Conservation (phyloP, 495 filamentous ascomycete genomes). For the Hypoxylon cercidicola region DNA sequence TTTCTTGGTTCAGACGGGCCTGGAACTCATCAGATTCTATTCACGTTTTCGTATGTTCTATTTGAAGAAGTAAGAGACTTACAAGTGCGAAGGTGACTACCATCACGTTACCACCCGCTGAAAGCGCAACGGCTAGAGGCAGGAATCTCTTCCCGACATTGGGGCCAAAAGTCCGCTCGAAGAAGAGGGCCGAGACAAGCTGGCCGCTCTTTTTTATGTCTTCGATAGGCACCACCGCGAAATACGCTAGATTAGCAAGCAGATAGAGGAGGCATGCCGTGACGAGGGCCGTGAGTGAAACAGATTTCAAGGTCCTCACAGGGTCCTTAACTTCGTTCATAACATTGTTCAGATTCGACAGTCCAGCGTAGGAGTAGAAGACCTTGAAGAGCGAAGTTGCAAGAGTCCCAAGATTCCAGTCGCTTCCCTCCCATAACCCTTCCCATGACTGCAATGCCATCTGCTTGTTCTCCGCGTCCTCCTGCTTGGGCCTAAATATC, state of each 20-base stretch:
- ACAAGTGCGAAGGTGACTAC: constrained; percentile 76
- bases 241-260: constrained; percentile 76
- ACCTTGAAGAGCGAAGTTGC: constrained; percentile 78
- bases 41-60: not conserved
- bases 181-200: constrained; percentile 74
- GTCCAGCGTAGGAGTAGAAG: constrained; percentile 75
- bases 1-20: constrained; percentile 68
- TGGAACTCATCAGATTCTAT: constrained; percentile 41
- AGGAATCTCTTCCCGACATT: constrained; percentile 66
- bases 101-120: constrained; percentile 79
- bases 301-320: constrained; percentile 70
- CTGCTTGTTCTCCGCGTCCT: constrained; percentile 16
- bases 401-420: constrained; percentile 65
- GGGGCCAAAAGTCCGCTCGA: constrained; percentile 71
- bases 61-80: constrained; percentile 33
- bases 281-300: constrained; percentile 68
- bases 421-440: constrained; percentile 62
- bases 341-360: constrained; percentile 79
- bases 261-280: constrained; percentile 72
- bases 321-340: constrained; percentile 79
- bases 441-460: constrained; percentile 44
- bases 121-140: constrained; percentile 72
- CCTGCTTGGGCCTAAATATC: constrained; percentile 47
- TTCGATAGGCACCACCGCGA: constrained; percentile 72
- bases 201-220: constrained; percentile 75